Evolutionary conservation across 1,139 yeast genomes (phyloP), one percentile per base, ranked within the genome.

Genomic region (Petasospora rhodanensis): DNA sequence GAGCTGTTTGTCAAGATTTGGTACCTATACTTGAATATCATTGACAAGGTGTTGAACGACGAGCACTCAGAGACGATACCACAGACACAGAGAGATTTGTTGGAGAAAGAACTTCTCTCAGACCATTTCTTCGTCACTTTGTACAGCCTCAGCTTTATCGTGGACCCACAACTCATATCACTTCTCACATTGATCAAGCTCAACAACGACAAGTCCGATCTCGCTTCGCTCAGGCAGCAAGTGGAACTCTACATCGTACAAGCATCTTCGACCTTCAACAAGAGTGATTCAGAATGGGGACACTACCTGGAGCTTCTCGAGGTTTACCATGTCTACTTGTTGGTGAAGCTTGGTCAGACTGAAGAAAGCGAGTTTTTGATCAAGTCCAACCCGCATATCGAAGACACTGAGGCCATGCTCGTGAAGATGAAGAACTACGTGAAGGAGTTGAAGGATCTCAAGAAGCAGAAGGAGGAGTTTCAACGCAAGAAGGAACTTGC

Each of bases 21-120:
- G 54, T 34, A 46, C 5, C 29, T 50, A n/a, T 49, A 47, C 28
- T 42, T 50, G 34, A 49, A 47, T 25, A 25, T 50, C 19, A 34
- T 50, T 14, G 52, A 50, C 35, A 39, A 47, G 4, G 27, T 47
- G 11, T 12, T 46, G 8, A 47, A 43, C 29, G 45, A 44, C 15
- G 31, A 29, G 1, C 18, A 32, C 7, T 28, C 23, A 10, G 16
- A 26, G 14, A 24, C 34, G 3, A 14, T 28, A 8, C 32, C 26
- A 7, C 16, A 18, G 8, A 9, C 7, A 6, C 14, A 23, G 14
- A 34, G 34, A 12, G 32, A 24, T 5, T 29, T 26, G 2, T 8
- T 40, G 17, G 40, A 31, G 4, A 9, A 18, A 2, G 10, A 17
- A 6, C 33, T 43, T 11, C 11, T 38, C 8, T 33, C 41, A 4